These are phyloP conservation scores for Citropsis articulata DNA, from an alignment of 345 rosid species.

Conservation along the genomic window DNA sequence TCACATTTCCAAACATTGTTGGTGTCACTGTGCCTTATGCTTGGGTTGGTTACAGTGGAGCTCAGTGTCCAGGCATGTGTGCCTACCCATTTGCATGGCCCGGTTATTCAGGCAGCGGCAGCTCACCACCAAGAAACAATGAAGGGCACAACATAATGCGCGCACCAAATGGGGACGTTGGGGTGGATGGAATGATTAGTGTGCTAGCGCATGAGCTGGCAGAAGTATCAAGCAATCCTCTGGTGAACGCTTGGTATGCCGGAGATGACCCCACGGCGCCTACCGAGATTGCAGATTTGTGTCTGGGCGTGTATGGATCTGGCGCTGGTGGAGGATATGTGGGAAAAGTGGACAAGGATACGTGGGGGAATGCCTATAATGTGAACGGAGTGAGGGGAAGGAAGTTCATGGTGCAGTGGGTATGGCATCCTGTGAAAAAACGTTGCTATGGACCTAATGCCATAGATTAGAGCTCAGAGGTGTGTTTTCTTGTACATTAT, in stretches of 20 bases:
- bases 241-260: slow-evolving; percentile 65
- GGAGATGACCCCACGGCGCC: slow-evolving; percentile 62
- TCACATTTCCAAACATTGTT: slow-evolving; percentile 52
- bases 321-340: slow-evolving; percentile 64
- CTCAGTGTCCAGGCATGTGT: slow-evolving; percentile 53
- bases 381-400: slow-evolving; percentile 57
- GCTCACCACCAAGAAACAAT: slow-evolving; percentile 28
- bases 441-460: slow-evolving; percentile 68
- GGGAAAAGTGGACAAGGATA: slow-evolving; percentile 45
- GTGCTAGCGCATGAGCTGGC: slow-evolving; percentile 67
- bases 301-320: slow-evolving; percentile 54
- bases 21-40: slow-evolving; percentile 60
- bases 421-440: slow-evolving; percentile 53
- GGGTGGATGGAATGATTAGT: slow-evolving; percentile 63
- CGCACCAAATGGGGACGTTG: slow-evolving; percentile 56
- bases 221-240: slow-evolving; percentile 52
- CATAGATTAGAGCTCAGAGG: slow-evolving; percentile 26
- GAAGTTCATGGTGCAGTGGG: slow-evolving; percentile 58
- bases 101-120: slow-evolving; percentile 36
- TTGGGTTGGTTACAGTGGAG: slow-evolving; percentile 59
- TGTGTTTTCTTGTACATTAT: neutral
- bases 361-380: slow-evolving; percentile 50
- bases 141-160: slow-evolving; percentile 40
- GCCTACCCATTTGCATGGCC: slow-evolving; percentile 68
- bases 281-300: slow-evolving; percentile 56